Evolutionary conservation across 495 filamentous ascomycete species (phyloP), one percentile per base, ranked within the genome.

Genomic region (Podospora conica): DNA sequence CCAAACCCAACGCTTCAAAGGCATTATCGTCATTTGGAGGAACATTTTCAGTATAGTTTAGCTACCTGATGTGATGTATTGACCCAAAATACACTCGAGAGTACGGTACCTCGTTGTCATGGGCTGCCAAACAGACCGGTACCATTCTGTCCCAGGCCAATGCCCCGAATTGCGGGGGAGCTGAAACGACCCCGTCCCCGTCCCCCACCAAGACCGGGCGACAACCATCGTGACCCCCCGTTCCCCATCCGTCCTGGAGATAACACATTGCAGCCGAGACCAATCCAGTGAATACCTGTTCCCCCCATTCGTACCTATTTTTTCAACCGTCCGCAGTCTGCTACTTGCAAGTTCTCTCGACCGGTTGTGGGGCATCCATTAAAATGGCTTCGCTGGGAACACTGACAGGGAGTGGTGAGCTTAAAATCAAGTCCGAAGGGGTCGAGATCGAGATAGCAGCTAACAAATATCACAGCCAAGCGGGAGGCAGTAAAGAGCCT

Each of bases 401-500:
- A 48, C 64, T 69, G 22, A 63, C 59, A 22, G 70, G 70, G 15
- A 53, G 64, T 53, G 69, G 70, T 74, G 0, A 61, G 70, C 10
- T 62, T 2, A 0, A 29, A 31, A 21, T 21, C 3, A 11, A 33
- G 8, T 20, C n/a, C 15, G 20, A 55, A 12, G 18, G 21, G 55
- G 10, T 53, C n/a, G 24, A 29, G 8, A 27, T 9, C 15, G 20
- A 21, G 9, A 31, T 28, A 7, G 10, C 2, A 3, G 60, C 66
- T 72, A 33, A 71, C 53, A 58, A 57, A 15, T 9, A 12, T 21
- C 2, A 24, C 66, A 92, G 89, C 81, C 60, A 91, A 91, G 75
- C 74, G 88, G 29, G 75, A 83, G 24, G 85, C 89, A 23, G 86
- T 91, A 33, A 86, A 82, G 9, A 75, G 77, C 60, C 74, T 92